These are phyloP conservation scores for Aureobasidium sp. DNA, from an alignment of 2,329 filamentous ascomycete species.

Conservation along the genomic window DNA sequence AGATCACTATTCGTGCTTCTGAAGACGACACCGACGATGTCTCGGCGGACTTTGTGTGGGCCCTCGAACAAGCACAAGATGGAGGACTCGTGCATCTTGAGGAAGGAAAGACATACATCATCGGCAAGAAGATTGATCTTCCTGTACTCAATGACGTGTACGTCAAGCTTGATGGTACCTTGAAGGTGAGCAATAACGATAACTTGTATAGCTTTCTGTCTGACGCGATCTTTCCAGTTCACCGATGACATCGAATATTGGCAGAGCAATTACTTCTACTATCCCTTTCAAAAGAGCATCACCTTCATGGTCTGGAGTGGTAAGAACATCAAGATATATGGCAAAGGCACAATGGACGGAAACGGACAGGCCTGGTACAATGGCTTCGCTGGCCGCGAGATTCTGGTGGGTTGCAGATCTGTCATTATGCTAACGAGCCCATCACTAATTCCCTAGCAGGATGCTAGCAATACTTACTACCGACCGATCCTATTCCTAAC, in stretches of 20 bases:
- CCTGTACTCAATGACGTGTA: constrained; percentile 53
- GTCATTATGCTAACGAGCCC: background rate
- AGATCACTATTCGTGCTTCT: constrained; percentile 39
- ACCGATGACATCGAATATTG: constrained; percentile 43
- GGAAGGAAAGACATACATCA: constrained; percentile 49
- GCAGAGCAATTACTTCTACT: constrained; percentile 46
- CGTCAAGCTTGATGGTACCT: constrained; percentile 52
- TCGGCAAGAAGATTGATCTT: constrained; percentile 53
- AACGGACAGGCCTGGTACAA: constrained; percentile 48
- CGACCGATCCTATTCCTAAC: constrained; percentile 56
- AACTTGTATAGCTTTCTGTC: background rate
- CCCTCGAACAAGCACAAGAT: constrained; percentile 50
- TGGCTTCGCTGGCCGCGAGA: constrained; percentile 11
- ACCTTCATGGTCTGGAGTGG: constrained; percentile 61
- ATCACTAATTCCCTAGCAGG: background rate
- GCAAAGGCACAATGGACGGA: constrained; percentile 50
- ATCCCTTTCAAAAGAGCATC: constrained; percentile 48
- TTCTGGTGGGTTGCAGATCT: background rate
- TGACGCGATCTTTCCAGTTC: constrained; percentile 27
- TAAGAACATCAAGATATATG: constrained; percentile 54
- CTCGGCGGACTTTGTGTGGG: constrained; percentile 48
- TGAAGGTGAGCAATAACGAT: constrained; percentile 32
- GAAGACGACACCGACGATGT: constrained; percentile 50
- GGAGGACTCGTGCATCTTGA: constrained; percentile 52
- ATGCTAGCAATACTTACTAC: constrained; percentile 46